Percentiles rank a stretch among this genome's conserved stretches.
Conservation (phyloP, 2,329 filamentous ascomycete species). For the Penicillium sp. region DNA sequence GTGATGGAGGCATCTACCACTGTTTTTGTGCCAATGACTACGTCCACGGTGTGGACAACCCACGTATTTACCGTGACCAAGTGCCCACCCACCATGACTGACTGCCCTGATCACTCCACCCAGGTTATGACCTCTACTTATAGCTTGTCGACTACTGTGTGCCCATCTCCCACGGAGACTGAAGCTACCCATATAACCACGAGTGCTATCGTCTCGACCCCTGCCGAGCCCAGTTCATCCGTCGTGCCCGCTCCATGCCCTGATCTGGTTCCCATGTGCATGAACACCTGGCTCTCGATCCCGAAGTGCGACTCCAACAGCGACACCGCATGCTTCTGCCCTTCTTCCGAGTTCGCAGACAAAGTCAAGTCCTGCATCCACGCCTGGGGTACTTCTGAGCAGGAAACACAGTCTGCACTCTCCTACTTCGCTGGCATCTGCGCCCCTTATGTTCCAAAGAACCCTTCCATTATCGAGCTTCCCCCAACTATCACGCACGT, state of each 20-base stretch:
- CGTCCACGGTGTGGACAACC: slow-evolving; percentile 33
- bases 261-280: slow-evolving; percentile 73
- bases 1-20: not conserved
- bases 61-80: slow-evolving; percentile 34
- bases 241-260: slow-evolving; percentile 50
- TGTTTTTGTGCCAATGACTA: slow-evolving; percentile 11
- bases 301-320: slow-evolving; percentile 78
- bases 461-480: slow-evolving; percentile 63
- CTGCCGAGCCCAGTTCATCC: slow-evolving; percentile 11
- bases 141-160: slow-evolving; percentile 57
- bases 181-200: not conserved
- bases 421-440: slow-evolving; percentile 88
- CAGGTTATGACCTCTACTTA: slow-evolving; percentile 53
- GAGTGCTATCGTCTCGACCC: not conserved
- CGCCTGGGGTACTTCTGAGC: slow-evolving; percentile 65
- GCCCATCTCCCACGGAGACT: slow-evolving; percentile 33
- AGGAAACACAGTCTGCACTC: slow-evolving; percentile 66
- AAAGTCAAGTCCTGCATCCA: slow-evolving; percentile 76
- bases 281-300: slow-evolving; percentile 79
- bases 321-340: slow-evolving; percentile 81
- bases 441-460: slow-evolving; percentile 66
- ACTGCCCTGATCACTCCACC: slow-evolving; percentile 53
- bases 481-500: slow-evolving; percentile 7
- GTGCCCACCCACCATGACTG: slow-evolving; percentile 34
- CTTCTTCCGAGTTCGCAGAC: slow-evolving; percentile 68